These are phyloP conservation scores for Secale cereale DNA, from an alignment of 176 grass and related monocot species.

Conservation along the genomic window DNA sequence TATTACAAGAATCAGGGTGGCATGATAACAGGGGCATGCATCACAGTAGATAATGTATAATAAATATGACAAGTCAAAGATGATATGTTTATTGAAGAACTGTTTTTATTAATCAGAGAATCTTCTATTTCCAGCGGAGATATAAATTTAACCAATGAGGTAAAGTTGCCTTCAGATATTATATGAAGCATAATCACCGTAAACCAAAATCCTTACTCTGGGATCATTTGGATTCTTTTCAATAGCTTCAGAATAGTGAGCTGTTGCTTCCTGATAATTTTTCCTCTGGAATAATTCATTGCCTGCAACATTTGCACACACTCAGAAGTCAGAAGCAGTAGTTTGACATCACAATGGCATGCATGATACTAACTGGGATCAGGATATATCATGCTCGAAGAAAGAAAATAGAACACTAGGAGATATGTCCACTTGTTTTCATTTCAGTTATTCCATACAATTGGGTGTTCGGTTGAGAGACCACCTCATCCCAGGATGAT, in stretches of 20 bases:
- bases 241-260: slow-evolving; percentile 51
- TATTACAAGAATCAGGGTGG: not conserved
- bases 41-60: not conserved
- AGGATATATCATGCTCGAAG: not conserved
- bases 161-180: not conserved
- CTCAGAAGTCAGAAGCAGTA: not conserved
- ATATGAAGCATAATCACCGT: not conserved
- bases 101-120: not conserved
- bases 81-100: not conserved
- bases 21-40: not conserved
- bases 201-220: slow-evolving; percentile 36
- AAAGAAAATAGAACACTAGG: slow-evolving; percentile 7
- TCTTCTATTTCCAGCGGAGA: not conserved
- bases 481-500: not conserved
- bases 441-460: not conserved
- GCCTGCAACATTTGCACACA: slow-evolving; percentile 23
- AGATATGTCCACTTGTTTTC: not conserved
- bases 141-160: not conserved
- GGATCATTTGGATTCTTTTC: slow-evolving; percentile 53
- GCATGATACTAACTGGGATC: not conserved
- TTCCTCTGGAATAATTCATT: slow-evolving; percentile 50
- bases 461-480: not conserved
- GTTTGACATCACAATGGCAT: not conserved
- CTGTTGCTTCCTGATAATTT: slow-evolving; percentile 49
- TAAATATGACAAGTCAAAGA: not conserved